Percentiles rank a stretch among this genome's conserved stretches.
These are phyloP conservation scores for Lenwebbia sp. DNA, from an alignment of 345 rosid genomes.

Conservation along the genomic window DNA sequence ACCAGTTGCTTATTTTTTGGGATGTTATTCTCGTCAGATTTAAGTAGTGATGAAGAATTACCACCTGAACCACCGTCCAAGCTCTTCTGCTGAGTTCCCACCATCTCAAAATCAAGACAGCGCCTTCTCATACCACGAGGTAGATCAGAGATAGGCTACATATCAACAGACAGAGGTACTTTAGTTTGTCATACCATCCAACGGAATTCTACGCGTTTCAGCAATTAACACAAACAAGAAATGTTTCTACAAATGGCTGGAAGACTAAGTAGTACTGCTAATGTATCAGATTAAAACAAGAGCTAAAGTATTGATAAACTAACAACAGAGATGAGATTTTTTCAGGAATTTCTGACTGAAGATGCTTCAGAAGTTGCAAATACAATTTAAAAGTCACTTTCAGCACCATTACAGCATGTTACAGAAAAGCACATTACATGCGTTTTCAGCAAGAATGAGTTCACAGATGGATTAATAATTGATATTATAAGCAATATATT, in stretches of 20 bases:
- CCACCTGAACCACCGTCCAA: constrained; percentile 17
- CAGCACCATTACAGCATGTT: background rate
- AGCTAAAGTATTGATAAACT: background rate
- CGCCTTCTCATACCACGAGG: constrained; percentile 88
- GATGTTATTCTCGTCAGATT: constrained; percentile 12
- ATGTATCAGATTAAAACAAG: background rate
- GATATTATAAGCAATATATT: background rate
- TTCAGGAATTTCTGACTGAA: background rate
- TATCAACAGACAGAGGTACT: background rate
- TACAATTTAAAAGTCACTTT: background rate
- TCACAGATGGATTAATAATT: background rate
- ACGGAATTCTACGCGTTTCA: background rate
- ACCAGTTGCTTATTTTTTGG: constrained; percentile 21
- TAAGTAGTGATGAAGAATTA: constrained; percentile 14
- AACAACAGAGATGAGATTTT: background rate
- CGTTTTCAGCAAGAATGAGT: background rate
- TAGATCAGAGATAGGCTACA: constrained; percentile 44
- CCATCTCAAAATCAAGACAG: constrained; percentile 83
- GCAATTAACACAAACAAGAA: background rate
- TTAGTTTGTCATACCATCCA: background rate
- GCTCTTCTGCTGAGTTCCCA: constrained; percentile 43
- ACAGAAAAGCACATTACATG: background rate
- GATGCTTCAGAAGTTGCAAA: background rate
- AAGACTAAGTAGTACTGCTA: background rate
- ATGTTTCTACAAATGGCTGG: background rate